Conservation (phyloP, 495 filamentous ascomycete genomes). For the Podospora pseudopauciseta region DNA sequence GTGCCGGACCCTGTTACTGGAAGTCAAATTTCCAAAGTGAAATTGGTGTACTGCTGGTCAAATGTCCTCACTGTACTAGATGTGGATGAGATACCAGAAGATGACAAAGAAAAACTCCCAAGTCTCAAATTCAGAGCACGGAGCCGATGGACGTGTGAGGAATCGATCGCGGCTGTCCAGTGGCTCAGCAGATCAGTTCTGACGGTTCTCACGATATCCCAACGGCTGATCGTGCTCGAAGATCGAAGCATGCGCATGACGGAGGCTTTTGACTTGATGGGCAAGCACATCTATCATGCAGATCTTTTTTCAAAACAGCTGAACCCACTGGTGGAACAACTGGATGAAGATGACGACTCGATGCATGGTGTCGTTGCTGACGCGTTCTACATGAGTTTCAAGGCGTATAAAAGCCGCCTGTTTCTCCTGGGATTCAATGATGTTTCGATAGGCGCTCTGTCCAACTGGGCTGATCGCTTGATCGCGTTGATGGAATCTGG, state of each 20-base stretch:
- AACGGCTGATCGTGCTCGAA: slow-evolving; percentile 87
- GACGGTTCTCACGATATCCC: slow-evolving; percentile 86
- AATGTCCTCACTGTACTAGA: slow-evolving; percentile 92
- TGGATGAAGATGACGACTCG: slow-evolving; percentile 80
- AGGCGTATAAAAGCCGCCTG: slow-evolving; percentile 87
- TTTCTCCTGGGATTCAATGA: slow-evolving; percentile 91
- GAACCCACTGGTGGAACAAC: slow-evolving; percentile 75
- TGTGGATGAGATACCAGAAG: slow-evolving; percentile 66
- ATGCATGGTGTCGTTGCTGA: slow-evolving; percentile 97
- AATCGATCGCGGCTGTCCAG: slow-evolving; percentile 93
- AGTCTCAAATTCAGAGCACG: slow-evolving; percentile 74
- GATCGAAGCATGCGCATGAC: slow-evolving; percentile 84
- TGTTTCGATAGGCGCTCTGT: slow-evolving; percentile 79
- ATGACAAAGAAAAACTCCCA: slow-evolving; percentile 66
- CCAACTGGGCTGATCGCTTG: slow-evolving; percentile 98
- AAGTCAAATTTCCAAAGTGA: slow-evolving; percentile 62
- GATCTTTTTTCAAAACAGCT: slow-evolving; percentile 84
- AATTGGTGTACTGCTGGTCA: slow-evolving; percentile 98
- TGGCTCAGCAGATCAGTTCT: slow-evolving; percentile 95
- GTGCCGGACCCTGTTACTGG: slow-evolving; percentile 56
- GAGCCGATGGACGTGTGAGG: slow-evolving; percentile 88
- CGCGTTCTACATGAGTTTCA: slow-evolving; percentile 97
- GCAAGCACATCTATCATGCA: slow-evolving; percentile 86
- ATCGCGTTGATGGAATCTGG: slow-evolving; percentile 93
- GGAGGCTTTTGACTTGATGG: slow-evolving; percentile 86